A percentile compares a stretch with the other conserved stretches of the same genome.
Conservation (phyloP, 257 asterid genomes). For the Solanum medicagineum region DNA sequence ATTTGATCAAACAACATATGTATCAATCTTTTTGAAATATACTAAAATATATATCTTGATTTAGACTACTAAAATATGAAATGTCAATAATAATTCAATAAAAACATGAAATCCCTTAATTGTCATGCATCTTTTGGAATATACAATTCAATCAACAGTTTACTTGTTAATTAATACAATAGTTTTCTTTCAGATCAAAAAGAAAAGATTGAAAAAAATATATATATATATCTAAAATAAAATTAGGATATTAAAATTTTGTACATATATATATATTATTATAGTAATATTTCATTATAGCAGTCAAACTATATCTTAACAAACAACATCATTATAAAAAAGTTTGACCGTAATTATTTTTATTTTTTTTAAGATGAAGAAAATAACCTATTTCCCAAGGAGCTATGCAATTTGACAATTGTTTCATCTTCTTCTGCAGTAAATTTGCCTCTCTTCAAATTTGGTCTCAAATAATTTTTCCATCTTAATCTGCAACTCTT, state of each 20-base stretch:
- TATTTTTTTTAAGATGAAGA: no score
- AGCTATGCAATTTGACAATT: slow-evolving; percentile 42
- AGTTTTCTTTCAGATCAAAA: no score
- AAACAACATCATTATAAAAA: background rate
- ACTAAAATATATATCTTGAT: background rate
- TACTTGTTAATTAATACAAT: background rate
- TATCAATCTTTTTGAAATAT: background rate
- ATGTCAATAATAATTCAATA: background rate
- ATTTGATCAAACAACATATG: background rate
- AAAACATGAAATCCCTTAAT: background rate
- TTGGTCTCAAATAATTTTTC: slow-evolving; percentile 53
- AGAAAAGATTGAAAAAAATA: background rate
- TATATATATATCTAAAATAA: no score
- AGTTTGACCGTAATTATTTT: background rate
- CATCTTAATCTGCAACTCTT: slow-evolving; percentile 63
- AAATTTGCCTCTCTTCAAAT: slow-evolving; percentile 52
- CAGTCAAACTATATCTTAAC: background rate
- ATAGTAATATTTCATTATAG: background rate
- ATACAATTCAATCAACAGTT: background rate
- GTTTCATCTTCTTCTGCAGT: slow-evolving; percentile 40
- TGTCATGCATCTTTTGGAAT: background rate
- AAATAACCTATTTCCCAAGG: slow-evolving; percentile 51
- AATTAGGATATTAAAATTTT: background rate
- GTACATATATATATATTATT: background rate
- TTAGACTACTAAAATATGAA: background rate